phyloP scores from a whole-genome alignment of 73 alveolate species.

The Uronychia setigera region DNA sequence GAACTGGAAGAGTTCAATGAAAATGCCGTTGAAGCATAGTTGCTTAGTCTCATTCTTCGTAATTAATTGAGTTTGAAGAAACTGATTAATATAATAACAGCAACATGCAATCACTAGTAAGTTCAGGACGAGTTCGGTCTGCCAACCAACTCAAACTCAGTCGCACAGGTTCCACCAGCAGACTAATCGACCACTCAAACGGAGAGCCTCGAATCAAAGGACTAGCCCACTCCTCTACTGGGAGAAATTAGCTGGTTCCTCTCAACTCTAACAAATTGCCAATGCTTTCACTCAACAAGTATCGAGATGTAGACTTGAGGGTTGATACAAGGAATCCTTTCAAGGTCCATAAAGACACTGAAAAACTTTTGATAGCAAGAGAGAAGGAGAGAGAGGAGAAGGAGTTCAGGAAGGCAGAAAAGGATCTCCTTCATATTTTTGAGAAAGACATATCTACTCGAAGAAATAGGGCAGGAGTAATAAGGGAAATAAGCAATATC shows the following conservation, averaged over 20 bases:
- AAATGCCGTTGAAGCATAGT: too few species aligned
- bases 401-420: constrained; percentile 13
- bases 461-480: constrained; percentile 9
- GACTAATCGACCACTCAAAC: too few species aligned
- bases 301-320: background rate
- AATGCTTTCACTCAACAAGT: background rate
- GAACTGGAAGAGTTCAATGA: too few species aligned
- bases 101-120: too few species aligned
- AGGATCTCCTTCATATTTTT: constrained; percentile 21
- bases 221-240: too few species aligned
- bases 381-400: constrained; percentile 36
- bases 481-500: background rate
- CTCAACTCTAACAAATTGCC: background rate
- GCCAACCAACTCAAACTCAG: too few species aligned
- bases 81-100: too few species aligned
- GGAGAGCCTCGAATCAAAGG: too few species aligned
- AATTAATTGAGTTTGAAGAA: too few species aligned
- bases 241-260: background rate
- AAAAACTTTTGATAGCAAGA: constrained; percentile 27
- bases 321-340: constrained; percentile 27
- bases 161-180: too few species aligned
- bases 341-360: constrained; percentile 31
- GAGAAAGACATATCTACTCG: constrained; percentile 25
- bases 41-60: too few species aligned
- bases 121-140: too few species aligned